Evolutionary conservation across 1,284 basidiomycete genomes (phyloP).

Genomic region (Trichosporon sp.): DNA sequence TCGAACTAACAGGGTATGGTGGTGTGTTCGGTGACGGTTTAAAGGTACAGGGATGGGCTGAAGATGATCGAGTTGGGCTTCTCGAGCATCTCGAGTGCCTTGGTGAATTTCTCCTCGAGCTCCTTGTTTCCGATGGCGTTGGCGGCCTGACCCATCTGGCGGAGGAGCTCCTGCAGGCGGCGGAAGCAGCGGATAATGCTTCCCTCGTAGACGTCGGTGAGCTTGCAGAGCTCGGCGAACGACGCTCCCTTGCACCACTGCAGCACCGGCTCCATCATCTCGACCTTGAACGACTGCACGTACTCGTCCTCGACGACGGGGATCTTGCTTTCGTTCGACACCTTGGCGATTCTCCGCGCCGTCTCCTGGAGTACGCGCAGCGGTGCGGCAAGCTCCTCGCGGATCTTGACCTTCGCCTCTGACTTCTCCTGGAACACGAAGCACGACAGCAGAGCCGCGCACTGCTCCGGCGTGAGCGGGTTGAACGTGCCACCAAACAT

Average conservation of each 20-base stretch:
- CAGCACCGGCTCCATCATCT: conserved; percentile 94
- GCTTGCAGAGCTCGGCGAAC: conserved; percentile 94
- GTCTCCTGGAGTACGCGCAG: conserved; percentile 92
- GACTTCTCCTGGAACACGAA: conserved; percentile 99
- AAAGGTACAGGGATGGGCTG: conserved; percentile 57
- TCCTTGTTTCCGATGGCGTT: conserved; percentile 95
- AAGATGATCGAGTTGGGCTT: conserved; percentile 90
- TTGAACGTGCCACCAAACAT: conserved; percentile 98
- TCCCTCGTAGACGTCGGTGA: conserved; percentile 91
- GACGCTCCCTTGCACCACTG: conserved; percentile 98
- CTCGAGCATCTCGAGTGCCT: conserved; percentile 81
- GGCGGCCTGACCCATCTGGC: conserved; percentile 91
- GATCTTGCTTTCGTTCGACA: conserved; percentile 88
- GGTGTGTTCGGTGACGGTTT: neutral
- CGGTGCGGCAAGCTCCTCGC: conserved; percentile 88
- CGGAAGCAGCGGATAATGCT: conserved; percentile 91
- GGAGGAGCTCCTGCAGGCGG: conserved; percentile 83
- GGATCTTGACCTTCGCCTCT: conserved; percentile 77
- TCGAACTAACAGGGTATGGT: neutral
- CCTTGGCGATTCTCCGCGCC: conserved; percentile 89
- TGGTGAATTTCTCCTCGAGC: conserved; percentile 84
- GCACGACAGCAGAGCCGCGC: conserved; percentile 85
- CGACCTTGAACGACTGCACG: conserved; percentile 94
- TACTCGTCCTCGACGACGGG: conserved; percentile 89
- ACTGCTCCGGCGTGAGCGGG: conserved; percentile 80